Evolutionary conservation across 192 early-diverging fungal species (phyloP).

Genomic region (Paraglomus brasilianum): DNA sequence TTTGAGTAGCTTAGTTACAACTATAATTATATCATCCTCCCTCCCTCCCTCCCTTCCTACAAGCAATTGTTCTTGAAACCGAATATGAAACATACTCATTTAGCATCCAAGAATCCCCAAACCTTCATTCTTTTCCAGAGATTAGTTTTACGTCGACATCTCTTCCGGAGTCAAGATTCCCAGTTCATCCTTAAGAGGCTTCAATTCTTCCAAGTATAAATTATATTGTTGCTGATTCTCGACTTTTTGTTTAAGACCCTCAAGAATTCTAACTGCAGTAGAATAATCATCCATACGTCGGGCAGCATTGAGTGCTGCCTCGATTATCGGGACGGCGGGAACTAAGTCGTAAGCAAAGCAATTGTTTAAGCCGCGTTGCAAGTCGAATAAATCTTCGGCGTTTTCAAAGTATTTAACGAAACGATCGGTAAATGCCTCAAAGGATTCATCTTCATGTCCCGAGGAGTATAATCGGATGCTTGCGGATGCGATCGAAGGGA

Average conservation of each 20-base stretch:
- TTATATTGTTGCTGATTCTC: slow-evolving; percentile 84
- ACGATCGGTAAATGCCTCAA: slow-evolving; percentile 75
- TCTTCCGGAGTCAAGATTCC: slow-evolving; percentile 89
- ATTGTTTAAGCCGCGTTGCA: slow-evolving; percentile 97
- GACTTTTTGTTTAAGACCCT: slow-evolving; percentile 89
- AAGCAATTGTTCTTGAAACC: no score
- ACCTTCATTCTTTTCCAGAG: no score
- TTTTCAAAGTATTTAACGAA: slow-evolving; percentile 82
- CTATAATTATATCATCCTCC: no score
- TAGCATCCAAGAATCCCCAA: no score
- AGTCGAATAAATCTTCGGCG: slow-evolving; percentile 93
- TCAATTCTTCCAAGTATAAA: slow-evolving; percentile 85
- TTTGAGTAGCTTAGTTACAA: no score
- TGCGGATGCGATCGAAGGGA: not conserved
- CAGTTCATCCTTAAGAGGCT: slow-evolving; percentile 82
- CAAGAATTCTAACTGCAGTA: slow-evolving; percentile 91
- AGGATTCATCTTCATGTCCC: slow-evolving; percentile 68
- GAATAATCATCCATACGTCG: slow-evolving; percentile 93
- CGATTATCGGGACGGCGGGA: slow-evolving; percentile 84
- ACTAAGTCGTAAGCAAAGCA: slow-evolving; percentile 95
- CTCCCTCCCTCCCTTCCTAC: no score
- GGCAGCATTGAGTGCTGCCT: slow-evolving; percentile 85
- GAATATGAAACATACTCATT: no score
- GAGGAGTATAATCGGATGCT: slow-evolving; percentile 66
- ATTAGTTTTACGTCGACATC: not conserved